Conservation (phyloP, 2,329 filamentous ascomycete species). For the Macrophomina tecta region DNA sequence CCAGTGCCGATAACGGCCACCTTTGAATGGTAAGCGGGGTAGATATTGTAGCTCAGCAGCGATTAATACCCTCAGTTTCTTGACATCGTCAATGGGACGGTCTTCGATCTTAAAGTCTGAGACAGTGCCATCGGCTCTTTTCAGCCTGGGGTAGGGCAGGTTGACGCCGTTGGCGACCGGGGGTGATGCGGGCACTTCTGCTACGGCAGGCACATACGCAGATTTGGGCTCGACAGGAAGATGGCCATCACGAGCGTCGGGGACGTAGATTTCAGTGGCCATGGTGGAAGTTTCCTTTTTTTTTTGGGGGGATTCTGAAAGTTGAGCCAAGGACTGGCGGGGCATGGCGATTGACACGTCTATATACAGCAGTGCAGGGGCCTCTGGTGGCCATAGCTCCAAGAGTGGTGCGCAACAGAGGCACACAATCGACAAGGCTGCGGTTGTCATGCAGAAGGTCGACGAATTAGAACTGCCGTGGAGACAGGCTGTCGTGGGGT, state of each 20-base stretch:
- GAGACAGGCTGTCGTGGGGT: constrained; percentile 10
- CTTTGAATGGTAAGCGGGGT: constrained; percentile 40
- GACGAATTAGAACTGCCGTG: constrained; percentile 7
- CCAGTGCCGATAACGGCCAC: constrained; percentile 71
- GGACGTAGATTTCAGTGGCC: constrained; percentile 12
- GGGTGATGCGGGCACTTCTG: not conserved
- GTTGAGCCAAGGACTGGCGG: not conserved
- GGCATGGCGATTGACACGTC: not conserved
- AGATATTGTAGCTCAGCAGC: not conserved
- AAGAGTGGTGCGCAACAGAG: constrained; percentile 18
- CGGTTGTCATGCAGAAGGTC: constrained; percentile 9
- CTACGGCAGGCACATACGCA: constrained; percentile 8
- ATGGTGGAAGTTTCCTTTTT: not conserved
- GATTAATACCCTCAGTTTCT: constrained; percentile 32
- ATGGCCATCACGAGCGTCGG: constrained; percentile 19
- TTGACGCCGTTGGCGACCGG: not conserved
- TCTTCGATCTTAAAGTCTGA: constrained; percentile 39
- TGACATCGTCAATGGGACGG: constrained; percentile 40
- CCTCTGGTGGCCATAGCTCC: constrained; percentile 6
- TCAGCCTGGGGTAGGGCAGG: constrained; percentile 17
- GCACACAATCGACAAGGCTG: constrained; percentile 24
- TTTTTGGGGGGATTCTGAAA: not conserved
- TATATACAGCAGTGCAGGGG: constrained; percentile 12
- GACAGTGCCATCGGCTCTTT: constrained; percentile 7
- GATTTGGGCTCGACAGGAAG: constrained; percentile 5